These are phyloP conservation scores for Plasmodium gallinaceum DNA, from an alignment of 169 alveolate species.

Conservation along the genomic window DNA sequence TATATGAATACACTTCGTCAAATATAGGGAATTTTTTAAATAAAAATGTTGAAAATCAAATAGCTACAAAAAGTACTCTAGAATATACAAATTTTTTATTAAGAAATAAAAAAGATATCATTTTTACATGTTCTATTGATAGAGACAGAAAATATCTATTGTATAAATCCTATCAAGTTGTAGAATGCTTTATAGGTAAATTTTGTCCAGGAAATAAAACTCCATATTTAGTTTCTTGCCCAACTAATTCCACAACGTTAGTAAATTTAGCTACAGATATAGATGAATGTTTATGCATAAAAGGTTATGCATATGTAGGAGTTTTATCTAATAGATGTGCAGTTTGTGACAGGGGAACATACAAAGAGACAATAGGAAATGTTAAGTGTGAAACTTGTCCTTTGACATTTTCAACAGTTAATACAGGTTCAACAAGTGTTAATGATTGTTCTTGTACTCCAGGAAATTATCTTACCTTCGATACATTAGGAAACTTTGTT, in stretches of 20 bases:
- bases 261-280: constrained; percentile 59
- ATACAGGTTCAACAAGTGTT: constrained; percentile 79
- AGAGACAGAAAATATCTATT: constrained; percentile 54
- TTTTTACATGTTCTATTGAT: constrained; percentile 60
- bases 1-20: constrained; percentile 41
- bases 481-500: constrained; percentile 41
- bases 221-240: constrained; percentile 78
- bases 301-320: constrained; percentile 79
- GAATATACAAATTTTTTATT: constrained; percentile 54
- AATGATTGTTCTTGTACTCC: constrained; percentile 81
- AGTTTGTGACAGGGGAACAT: constrained; percentile 83
- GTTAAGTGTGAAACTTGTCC: constrained; percentile 83
- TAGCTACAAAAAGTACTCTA: constrained; percentile 16
- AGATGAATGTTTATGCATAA: constrained; percentile 82
- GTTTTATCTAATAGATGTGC: constrained; percentile 68
- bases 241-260: constrained; percentile 81
- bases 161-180: constrained; percentile 46
- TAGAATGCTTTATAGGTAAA: constrained; percentile 47
- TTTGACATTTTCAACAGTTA: constrained; percentile 78
- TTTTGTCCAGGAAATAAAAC: constrained; percentile 82
- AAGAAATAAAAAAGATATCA: constrained; percentile 27
- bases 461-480: constrained; percentile 77
- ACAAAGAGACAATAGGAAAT: constrained; percentile 78
- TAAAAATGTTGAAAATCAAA: constrained; percentile 34
- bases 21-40: constrained; percentile 22